Evolutionary conservation across 345 rosid genomes (phyloP).

Genomic region (Firmiana major): DNA sequence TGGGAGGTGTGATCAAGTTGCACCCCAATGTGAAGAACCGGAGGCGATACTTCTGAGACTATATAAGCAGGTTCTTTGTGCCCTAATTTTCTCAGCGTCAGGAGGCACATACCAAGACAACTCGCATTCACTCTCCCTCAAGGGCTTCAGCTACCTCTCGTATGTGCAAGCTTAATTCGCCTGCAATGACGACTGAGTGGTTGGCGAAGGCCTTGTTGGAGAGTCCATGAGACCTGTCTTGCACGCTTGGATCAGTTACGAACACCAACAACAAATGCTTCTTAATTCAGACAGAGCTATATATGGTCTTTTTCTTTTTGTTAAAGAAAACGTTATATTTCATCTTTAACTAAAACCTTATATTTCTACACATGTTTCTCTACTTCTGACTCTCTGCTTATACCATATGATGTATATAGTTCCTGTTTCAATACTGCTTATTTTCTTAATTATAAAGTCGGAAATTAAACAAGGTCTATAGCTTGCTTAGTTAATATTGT

Average conservation of each 20-base stretch:
- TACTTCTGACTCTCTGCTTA: not conserved
- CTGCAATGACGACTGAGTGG: not conserved
- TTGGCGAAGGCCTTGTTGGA: not conserved
- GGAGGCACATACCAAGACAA: not conserved
- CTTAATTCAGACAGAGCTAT: not conserved
- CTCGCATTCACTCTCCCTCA: constrained; percentile 11
- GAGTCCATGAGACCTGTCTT: constrained; percentile 6
- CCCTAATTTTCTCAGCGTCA: not conserved
- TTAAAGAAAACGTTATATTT: too few relatives aligned
- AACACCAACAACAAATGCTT: not conserved
- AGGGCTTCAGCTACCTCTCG: not conserved
- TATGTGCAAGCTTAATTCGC: not conserved
- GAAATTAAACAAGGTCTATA: too few relatives aligned
- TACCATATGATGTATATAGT: not conserved
- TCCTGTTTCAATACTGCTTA: too few relatives aligned
- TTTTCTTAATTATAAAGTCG: too few relatives aligned
- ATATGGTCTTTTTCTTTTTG: not conserved
- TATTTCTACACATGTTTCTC: not conserved
- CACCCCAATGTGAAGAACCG: not conserved
- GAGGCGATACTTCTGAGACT: not conserved
- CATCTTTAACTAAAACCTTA: not conserved
- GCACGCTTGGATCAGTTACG: not conserved
- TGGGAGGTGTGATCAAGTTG: not conserved
- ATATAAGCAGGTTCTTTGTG: not conserved
- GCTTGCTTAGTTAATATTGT: too few relatives aligned